Percentiles rank a stretch among this genome's conserved stretches.
These are phyloP conservation scores for Caloboletus inedulis DNA, from an alignment of 1,284 basidiomycete genomes.

Conservation along the genomic window DNA sequence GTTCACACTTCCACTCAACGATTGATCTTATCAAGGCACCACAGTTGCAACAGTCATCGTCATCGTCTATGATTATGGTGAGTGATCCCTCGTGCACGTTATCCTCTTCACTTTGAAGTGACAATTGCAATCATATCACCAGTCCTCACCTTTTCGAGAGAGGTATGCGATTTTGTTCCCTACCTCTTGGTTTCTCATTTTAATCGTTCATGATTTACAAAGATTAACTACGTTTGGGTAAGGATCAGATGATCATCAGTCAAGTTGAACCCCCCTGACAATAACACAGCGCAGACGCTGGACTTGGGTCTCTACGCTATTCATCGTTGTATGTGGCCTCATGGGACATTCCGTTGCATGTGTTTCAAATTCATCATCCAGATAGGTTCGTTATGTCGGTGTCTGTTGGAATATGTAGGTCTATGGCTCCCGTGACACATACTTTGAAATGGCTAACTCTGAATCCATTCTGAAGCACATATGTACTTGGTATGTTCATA, in stretches of 20 bases:
- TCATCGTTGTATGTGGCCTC: constrained; percentile 13
- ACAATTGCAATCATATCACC: neutral
- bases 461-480: neutral
- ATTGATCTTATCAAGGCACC: neutral
- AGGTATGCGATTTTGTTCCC: constrained; percentile 3
- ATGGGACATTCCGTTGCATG: neutral
- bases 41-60: neutral
- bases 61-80: constrained; percentile 18
- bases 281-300: constrained; percentile 11
- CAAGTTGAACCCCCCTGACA: neutral
- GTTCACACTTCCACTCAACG: neutral
- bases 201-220: neutral
- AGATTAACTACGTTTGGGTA: constrained; percentile 22
- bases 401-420: constrained; percentile 14
- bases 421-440: neutral
- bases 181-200: neutral
- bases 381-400: constrained; percentile 20
- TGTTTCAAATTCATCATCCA: neutral
- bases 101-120: neutral
- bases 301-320: constrained; percentile 16
- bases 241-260: neutral
- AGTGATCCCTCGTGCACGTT: neutral
- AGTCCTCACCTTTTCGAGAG: constrained; percentile 17
- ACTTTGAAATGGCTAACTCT: neutral
- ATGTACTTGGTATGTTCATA: neutral